Evolutionary conservation across 352 stramenopile species (phyloP), one percentile per base, ranked within the genome.

Genomic region (Phytophthora uliginosa): DNA sequence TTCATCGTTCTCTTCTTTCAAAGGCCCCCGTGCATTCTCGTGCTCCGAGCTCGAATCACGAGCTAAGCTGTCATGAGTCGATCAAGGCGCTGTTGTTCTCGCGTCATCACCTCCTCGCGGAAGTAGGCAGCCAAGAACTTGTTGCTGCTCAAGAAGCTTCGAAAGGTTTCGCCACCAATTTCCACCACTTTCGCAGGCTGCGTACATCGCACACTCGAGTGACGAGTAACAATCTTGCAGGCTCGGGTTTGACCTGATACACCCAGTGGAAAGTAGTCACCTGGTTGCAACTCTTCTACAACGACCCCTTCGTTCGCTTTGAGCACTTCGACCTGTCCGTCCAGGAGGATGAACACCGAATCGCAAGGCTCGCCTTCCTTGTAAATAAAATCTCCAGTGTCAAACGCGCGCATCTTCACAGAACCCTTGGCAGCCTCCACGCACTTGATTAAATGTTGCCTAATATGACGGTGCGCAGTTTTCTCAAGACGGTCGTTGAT

Each of bases 41-140:
- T 42, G 36, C 17, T 42, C 17, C 12, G 36, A 18, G 36, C 36
- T 56, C 24, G 13, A 45, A 45, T 20, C 15, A 38, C 6, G 47
- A 33, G 17, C 63, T 77, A 82, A n/a, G 67, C 68, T 28, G 71
- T 77, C 70, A 79, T 83, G 17, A 88, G 59, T 53, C 82, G 85
- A 69, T 92, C 82, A 40, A 89, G 74, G 45, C 87, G 82, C 52
- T 82, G 63, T 54, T 93, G 71, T 61, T 95, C 87, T 4, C 88
- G 85, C 5, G 69, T 69, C 72, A 92, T 90, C 36, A 94, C 84
- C 50, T 94, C 82, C 31, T 93, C 77, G 17, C 82, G 79, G 53
- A 94, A 95, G 63, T 92, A 95, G 26, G 88, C 89, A 8, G 85
- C 82, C 63, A 94, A 83, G 62, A 95, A 95, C 73, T 94, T 85